Base-by-base conservation (phyloP, 2,329 filamentous ascomycete species). In the Parasarocladium wereldwijsianum region DNA sequence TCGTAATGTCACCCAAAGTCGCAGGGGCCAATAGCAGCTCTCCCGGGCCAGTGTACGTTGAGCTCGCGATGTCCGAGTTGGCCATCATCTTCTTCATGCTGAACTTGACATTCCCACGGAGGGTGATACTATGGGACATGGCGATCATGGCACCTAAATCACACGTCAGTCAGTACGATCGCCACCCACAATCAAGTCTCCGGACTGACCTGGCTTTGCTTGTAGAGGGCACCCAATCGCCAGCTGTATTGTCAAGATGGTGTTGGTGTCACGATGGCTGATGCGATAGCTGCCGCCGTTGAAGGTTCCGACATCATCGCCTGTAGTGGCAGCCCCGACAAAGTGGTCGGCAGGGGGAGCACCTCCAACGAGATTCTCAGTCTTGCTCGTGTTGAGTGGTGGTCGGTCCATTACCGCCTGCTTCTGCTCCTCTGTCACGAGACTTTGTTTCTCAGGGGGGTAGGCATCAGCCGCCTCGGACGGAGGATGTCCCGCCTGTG, bases 251-350 rank as follows among this genome's bases (percentile, higher is more conserved):
- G 86, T 96, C 37, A 94, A 54, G 40, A 94, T 77, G 1, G 81
- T 85, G 51, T 96, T 98, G 34, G 73, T 77, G 51, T 94, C 85
- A 14, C 90, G 69, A 48, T 98, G 90, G 45, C 82, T 90, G 47
- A 96, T 85, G 24, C 90, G 70, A 50, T 87, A 98, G 46, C 81
- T 87, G 9, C 90, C 90, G 11, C 90, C 90, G 49, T 96, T 96
- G 62, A 96, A 98, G 0, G 80, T 90, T n/a, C 90, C 90, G 2
- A 93, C 72, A 42, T 93, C 86, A 51, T 96, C 90, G 17, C 72
- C 62, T 21, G 24, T 26, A 8, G 23, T 17, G 1, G 68, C 66
- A 1, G 76, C 59, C 17, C 80, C 81, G 5, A 62, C 50, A 38
- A 87, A 85, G 34, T 78, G 66, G 18, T 55, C 52, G 11, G 57